Evolutionary conservation across 345 rosid species (phyloP), one percentile per base, ranked within the genome.

Genomic region (Aurinia saxatilis): DNA sequence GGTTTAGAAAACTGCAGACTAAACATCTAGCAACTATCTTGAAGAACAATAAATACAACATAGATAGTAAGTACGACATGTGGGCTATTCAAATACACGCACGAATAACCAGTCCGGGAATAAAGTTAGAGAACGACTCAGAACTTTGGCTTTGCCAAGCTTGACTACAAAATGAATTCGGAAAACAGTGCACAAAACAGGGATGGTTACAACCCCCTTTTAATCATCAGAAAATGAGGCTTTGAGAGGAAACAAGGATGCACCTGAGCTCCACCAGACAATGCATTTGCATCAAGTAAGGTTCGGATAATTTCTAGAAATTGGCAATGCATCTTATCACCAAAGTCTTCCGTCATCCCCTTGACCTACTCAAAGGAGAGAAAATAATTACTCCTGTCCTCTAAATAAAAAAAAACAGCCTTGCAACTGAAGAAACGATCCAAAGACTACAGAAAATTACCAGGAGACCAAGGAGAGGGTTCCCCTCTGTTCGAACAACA

Each of bases 271-370:
- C 95, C 75, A 65, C 71, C 97, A 33, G 96, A 73, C 60, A 83
- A 70, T 57, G 95, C 79, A 64, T 80, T 83, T 11, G 99, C 81
- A 79, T 95, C 99, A 77, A 95, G 78, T 73, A 95, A 84, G 80
- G 87, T 90, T 34, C 99, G 92, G 51, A 95, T 84, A 76, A 90
- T 95, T 77, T 95, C 99, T 48, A 88, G 91, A 82, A 95, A 95
- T 57, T 95, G 98, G 80, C 96, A 95, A 53, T 95, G 88, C 99
- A 95, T 87, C 76, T 84, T 89, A 25, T 82, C 93, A 65, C 90
- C 96, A 64, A 90, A 90, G 71, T 90, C 98, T 51, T 96, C 90
- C 72, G 84, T 71, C 97, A 95, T 84, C 57, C 99, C 95, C 73
- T 88, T 88, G 54, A 95, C 98, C 99, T 95, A 83, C 30, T 56